Conservation (phyloP, 2,329 filamentous ascomycete genomes). For the Phialocephala sp. region DNA sequence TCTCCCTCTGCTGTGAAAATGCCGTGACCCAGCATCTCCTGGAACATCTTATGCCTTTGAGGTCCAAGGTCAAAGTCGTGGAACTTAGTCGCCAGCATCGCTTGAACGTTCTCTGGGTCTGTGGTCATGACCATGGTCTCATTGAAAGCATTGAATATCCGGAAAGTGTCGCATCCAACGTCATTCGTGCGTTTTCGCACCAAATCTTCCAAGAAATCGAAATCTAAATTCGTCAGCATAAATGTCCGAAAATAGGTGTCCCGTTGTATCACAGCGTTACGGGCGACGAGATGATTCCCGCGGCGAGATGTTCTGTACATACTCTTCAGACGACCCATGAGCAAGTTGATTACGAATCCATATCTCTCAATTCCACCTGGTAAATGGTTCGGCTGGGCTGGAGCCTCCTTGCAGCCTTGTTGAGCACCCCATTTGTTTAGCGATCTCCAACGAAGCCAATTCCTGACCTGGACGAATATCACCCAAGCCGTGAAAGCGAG, state of each 20-base stretch:
- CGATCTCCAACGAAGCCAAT: conserved; percentile 28
- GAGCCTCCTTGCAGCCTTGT: conserved; percentile 32
- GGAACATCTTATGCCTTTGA: conserved; percentile 41
- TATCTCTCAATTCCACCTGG: conserved; percentile 32
- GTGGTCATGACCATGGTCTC: conserved; percentile 51
- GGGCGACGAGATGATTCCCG: no score
- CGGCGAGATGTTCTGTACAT: neutral
- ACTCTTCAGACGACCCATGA: neutral
- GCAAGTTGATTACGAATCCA: neutral
- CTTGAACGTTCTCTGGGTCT: conserved; percentile 43
- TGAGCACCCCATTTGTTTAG: conserved; percentile 31
- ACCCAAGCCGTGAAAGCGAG: conserved; percentile 20
- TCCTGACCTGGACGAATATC: conserved; percentile 24
- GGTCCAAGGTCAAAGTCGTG: conserved; percentile 45
- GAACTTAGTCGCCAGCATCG: conserved; percentile 43
- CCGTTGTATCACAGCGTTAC: no score
- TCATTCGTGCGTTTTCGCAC: conserved; percentile 20
- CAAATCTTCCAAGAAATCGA: conserved; percentile 36
- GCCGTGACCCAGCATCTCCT: conserved; percentile 43
- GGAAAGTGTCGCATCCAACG: conserved; percentile 28
- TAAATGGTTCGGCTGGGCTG: conserved; percentile 25
- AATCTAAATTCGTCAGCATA: conserved; percentile 25
- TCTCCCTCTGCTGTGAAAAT: conserved; percentile 49
- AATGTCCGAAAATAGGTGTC: no score
- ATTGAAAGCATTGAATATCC: conserved; percentile 23